phyloP scores from a whole-genome alignment of 352 stramenopile species.

The Thraustotheca clavata region DNA sequence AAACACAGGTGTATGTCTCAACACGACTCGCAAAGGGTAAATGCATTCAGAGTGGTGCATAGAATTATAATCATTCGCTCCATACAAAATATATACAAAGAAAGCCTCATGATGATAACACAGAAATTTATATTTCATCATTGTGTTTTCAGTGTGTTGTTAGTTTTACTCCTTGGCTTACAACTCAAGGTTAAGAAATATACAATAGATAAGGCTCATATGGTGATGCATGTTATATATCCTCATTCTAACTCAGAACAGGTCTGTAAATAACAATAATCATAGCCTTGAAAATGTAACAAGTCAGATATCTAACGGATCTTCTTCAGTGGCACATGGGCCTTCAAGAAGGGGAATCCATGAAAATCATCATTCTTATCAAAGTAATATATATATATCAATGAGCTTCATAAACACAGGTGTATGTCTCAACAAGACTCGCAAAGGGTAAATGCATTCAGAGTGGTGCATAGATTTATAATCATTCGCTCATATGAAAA shows the following conservation, averaged over 20 bases:
- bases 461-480: constrained; percentile 85
- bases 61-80: constrained; percentile 20
- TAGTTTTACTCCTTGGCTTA: constrained; percentile 9
- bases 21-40: constrained; percentile 13
- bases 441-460: constrained; percentile 75
- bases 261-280: constrained; percentile 82
- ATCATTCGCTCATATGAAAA: constrained; percentile 39
- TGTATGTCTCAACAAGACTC: constrained; percentile 74
- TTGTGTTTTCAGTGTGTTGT: not conserved
- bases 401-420: constrained; percentile 84
- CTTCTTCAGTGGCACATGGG: constrained; percentile 5
- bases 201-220: not conserved
- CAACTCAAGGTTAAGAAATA: not conserved
- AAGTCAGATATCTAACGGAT: constrained; percentile 14
- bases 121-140: constrained; percentile 11
- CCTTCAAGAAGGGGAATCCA: constrained; percentile 18
- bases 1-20: constrained; percentile 21
- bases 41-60: constrained; percentile 21
- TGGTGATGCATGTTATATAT: constrained; percentile 13
- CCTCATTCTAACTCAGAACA: constrained; percentile 63
- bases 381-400: constrained; percentile 35
- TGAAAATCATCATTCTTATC: constrained; percentile 32
- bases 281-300: constrained; percentile 62
- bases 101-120: constrained; percentile 14
- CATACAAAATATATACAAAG: not conserved